Evolutionary conservation across 1,284 basidiomycete species (phyloP).

Genomic region (Marasmius tenuissimus): DNA sequence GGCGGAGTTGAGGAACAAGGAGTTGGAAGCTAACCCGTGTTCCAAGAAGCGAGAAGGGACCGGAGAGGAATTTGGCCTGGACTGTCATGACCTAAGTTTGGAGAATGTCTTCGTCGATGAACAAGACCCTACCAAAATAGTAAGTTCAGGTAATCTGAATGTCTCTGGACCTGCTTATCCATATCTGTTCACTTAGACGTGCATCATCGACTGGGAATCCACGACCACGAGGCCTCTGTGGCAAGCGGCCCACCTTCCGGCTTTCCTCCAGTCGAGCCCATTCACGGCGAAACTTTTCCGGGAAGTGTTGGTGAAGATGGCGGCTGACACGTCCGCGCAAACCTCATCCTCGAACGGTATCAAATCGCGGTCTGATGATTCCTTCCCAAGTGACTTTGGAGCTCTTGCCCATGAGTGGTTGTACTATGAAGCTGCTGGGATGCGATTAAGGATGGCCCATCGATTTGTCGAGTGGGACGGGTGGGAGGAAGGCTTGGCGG

Average conservation of each 20-base stretch:
- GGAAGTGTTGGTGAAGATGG: conserved; percentile 53
- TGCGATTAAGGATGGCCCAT: conserved; percentile 69
- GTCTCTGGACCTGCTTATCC: conserved; percentile 10
- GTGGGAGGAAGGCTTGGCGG: conserved; percentile 80
- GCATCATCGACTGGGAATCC: conserved; percentile 85
- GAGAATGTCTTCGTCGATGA: conserved; percentile 81
- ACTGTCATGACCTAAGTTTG: conserved; percentile 77
- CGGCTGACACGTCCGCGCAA: conserved; percentile 21
- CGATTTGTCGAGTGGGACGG: conserved; percentile 82
- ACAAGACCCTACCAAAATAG: conserved; percentile 64
- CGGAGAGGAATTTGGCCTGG: conserved; percentile 58
- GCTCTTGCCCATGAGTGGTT: conserved; percentile 68
- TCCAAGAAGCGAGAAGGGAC: conserved; percentile 13
- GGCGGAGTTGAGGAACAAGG: conserved; percentile 27
- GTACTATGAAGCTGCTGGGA: conserved; percentile 63
- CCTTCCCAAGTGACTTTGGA: conserved; percentile 28
- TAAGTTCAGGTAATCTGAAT: conserved; percentile 36
- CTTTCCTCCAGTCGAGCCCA: conserved; percentile 72
- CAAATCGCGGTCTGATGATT: not conserved
- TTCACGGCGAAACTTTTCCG: conserved; percentile 72
- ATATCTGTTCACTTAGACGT: conserved; percentile 48
- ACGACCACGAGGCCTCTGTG: conserved; percentile 80
- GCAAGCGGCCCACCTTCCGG: conserved; percentile 77
- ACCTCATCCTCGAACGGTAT: not conserved
- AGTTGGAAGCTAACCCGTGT: conserved; percentile 8